phyloP scores from a whole-genome alignment of 352 stramenopile genomes.

The Phytophthora fragariaefolia region DNA sequence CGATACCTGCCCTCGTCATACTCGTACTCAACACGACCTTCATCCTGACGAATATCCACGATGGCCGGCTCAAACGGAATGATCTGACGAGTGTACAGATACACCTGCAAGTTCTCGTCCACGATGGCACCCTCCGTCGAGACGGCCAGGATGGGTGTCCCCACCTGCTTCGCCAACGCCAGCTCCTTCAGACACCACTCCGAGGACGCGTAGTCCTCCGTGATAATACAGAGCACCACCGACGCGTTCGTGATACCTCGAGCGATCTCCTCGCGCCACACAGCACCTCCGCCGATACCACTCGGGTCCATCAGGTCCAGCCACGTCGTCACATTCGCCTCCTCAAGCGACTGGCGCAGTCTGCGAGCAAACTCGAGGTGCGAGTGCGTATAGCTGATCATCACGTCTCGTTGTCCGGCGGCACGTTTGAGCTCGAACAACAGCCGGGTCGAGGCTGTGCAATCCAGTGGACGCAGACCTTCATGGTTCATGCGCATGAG shows the following conservation, averaged over 20 bases:
- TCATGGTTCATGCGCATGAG: slow-evolving; percentile 75
- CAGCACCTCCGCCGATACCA: slow-evolving; percentile 68
- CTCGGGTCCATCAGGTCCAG: slow-evolving; percentile 81
- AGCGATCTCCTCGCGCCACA: slow-evolving; percentile 80
- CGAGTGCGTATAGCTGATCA: slow-evolving; percentile 88
- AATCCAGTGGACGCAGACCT: slow-evolving; percentile 67
- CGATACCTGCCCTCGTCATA: slow-evolving; percentile 29
- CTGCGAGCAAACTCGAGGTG: slow-evolving; percentile 79
- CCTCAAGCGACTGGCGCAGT: slow-evolving; percentile 59
- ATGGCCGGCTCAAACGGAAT: slow-evolving; percentile 72
- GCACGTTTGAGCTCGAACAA: slow-evolving; percentile 75
- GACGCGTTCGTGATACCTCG: slow-evolving; percentile 71
- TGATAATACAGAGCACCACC: slow-evolving; percentile 70
- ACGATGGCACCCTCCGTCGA: slow-evolving; percentile 68
- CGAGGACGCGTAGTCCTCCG: slow-evolving; percentile 69
- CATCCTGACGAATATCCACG: slow-evolving; percentile 30
- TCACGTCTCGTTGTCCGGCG: slow-evolving; percentile 72
- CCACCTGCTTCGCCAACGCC: slow-evolving; percentile 73
- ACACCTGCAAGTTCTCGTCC: slow-evolving; percentile 72
- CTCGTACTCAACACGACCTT: slow-evolving; percentile 25
- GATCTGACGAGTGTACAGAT: slow-evolving; percentile 76
- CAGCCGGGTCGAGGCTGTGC: slow-evolving; percentile 67
- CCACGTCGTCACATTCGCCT: slow-evolving; percentile 76
- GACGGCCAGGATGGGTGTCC: slow-evolving; percentile 68
- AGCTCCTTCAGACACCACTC: slow-evolving; percentile 82